phyloP scores from a whole-genome alignment of 768 basidiomycete species.

The Chalciporus piperatus region DNA sequence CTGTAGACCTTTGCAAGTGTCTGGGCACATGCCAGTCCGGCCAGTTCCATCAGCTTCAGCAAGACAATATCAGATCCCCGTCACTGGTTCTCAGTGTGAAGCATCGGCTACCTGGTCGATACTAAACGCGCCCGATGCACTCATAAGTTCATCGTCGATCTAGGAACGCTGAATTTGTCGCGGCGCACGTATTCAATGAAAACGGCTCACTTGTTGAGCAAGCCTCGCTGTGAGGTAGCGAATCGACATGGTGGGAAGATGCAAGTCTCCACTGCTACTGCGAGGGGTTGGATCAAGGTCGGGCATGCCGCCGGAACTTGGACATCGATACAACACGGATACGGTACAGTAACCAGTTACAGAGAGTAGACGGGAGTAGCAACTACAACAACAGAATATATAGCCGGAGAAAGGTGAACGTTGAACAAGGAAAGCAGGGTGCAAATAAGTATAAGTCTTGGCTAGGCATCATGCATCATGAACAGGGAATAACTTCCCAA shows the following conservation, averaged over 20 bases:
- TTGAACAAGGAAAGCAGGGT: background rate
- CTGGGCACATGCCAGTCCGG: slow-evolving; percentile 92
- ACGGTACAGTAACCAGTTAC: slow-evolving; percentile 11
- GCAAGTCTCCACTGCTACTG: background rate
- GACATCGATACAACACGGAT: background rate
- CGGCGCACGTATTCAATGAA: background rate
- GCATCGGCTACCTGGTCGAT: slow-evolving; percentile 71
- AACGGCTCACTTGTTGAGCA: slow-evolving; percentile 63
- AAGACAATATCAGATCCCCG: slow-evolving; percentile 1
- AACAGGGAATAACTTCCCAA: background rate
- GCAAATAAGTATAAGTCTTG: slow-evolving; percentile 1
- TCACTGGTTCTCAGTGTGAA: background rate
- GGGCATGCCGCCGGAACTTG: background rate
- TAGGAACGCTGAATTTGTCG: slow-evolving; percentile 26
- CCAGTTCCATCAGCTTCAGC: slow-evolving; percentile 88
- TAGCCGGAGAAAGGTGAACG: background rate
- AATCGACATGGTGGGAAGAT: slow-evolving; percentile 42
- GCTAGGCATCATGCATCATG: background rate
- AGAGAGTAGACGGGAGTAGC: background rate
- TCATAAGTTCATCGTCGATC: slow-evolving; percentile 97
- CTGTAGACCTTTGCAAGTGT: slow-evolving; percentile 76
- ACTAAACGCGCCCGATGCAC: slow-evolving; percentile 82
- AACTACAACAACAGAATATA: slow-evolving; percentile 1
- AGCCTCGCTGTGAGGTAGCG: slow-evolving; percentile 68
- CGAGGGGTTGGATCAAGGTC: background rate